Conservation (phyloP, 208 protist genomes). For the Angomonas deanei region DNA sequence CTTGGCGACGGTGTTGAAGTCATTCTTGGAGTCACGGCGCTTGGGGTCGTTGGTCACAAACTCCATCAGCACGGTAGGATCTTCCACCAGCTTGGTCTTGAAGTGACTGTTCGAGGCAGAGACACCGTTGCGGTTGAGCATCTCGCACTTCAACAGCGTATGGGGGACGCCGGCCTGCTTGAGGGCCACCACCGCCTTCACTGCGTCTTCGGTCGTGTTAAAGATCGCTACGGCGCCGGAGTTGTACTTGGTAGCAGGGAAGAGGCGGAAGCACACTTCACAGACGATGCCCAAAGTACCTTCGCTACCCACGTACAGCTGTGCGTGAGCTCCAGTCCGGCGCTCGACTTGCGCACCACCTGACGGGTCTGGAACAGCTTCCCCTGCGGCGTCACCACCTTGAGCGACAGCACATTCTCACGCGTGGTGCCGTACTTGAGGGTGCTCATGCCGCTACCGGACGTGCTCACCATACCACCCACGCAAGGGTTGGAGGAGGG, state of each 20-base stretch:
- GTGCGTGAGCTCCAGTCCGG: conserved; percentile 6
- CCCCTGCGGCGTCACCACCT: conserved; percentile 8
- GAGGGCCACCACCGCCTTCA: conserved; percentile 24
- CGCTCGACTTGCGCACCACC: conserved; percentile 7
- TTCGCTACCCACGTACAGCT: conserved; percentile 5
- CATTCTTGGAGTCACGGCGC: conserved; percentile 21
- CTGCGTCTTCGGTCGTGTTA: conserved; percentile 16
- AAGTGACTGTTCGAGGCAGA: conserved; percentile 25
- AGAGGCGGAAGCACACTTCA: conserved; percentile 41
- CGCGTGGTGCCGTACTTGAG: conserved; percentile 7
- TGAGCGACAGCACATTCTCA: conserved; percentile 6
- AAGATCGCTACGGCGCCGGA: conserved; percentile 26
- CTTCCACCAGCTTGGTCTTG: conserved; percentile 13
- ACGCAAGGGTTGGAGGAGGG: conserved; percentile 32
- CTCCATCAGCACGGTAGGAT: conserved; percentile 54
- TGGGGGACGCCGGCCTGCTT: conserved; percentile 19
- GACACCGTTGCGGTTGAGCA: conserved; percentile 28
- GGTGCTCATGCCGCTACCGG: conserved; percentile 8
- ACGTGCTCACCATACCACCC: conserved; percentile 17
- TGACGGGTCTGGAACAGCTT: conserved; percentile 5
- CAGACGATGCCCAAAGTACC: conserved; percentile 68
- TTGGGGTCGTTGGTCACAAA: conserved; percentile 15
- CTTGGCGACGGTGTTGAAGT: conserved; percentile 15
- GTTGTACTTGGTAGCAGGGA: conserved; percentile 14
- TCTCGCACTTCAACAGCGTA: conserved; percentile 40